Base-by-base conservation (phyloP, 2,329 filamentous ascomycete genomes). In the Zalaria sp. region DNA sequence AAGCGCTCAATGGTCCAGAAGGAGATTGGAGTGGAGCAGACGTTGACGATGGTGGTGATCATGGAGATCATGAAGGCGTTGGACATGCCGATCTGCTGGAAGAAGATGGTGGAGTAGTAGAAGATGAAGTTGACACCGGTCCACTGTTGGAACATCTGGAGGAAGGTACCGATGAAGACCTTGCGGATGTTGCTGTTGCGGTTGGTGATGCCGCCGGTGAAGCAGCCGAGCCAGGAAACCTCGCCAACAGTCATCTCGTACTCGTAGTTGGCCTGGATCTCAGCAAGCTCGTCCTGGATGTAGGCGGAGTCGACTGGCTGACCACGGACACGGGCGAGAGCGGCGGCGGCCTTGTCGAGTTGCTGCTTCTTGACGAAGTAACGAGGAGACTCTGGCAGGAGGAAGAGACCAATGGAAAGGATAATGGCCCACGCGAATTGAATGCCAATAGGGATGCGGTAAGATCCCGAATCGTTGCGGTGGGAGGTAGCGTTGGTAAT, bases 51-150 rank as follows among this genome's bases (percentile, higher is more conserved):
- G 45, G 83, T 93, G 57, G 85, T 91, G 65, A 93, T 74, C 59
- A 93, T 73, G 45, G 79, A 82, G 56, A 93, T 86, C 49, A 93
- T 62, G 73, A 94, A 94, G 27, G 78, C 71, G 67, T 93, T 80
- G 42, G 61, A 52, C 52, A 93, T 81, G 49, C 81, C 80, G 26
- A 83, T 78, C 25, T 79, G 76, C 63, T 83, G 67, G 69, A 93
- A 85, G 76, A 93, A 93, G 43, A 82, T 78, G 27, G 84, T 87
- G 37, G 82, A 84, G 67, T 64, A 68, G 54, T 65, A 60, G 51
- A 60, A 91, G 68, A 93, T 85, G 66, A 91, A 93, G 72, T 93
- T 93, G 65, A 93, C 83, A 66, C 85, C 85, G n/a, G 84, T 88
- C 74, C 74, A 65, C 49, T 71, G 67, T 49, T 71, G 67, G 55